phyloP scores from a whole-genome alignment of 768 basidiomycete species.

The Tulasnella sp. region DNA sequence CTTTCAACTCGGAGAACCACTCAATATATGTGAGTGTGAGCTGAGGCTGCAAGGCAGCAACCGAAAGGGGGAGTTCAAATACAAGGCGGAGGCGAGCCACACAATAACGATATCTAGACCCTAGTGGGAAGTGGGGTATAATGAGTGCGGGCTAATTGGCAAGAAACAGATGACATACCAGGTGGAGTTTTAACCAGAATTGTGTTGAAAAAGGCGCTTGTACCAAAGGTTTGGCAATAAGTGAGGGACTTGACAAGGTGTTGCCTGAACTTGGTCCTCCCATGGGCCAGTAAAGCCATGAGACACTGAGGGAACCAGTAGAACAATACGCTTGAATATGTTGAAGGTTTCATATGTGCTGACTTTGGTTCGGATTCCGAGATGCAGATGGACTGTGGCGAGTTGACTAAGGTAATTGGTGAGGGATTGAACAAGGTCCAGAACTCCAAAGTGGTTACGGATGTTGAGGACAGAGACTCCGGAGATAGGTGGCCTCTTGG shows the following conservation, averaged over 20 bases:
- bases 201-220: constrained; percentile 18
- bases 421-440: not conserved
- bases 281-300: not conserved
- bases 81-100: constrained; percentile 19
- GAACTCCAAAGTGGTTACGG: not conserved
- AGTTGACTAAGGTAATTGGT: not conserved
- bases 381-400: not conserved
- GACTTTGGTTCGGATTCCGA: not conserved
- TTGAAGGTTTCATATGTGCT: not conserved
- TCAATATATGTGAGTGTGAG: constrained; percentile 28
- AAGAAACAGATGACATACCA: not conserved
- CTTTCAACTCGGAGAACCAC: constrained; percentile 26
- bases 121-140: not conserved
- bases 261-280: not conserved
- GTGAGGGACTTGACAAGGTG: not conserved
- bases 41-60: constrained; percentile 8
- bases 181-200: constrained; percentile 6
- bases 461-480: not conserved
- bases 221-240: not conserved
- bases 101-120: not conserved
- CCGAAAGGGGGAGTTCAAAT: constrained; percentile 21
- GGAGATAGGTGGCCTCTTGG: not conserved
- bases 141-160: not conserved
- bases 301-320: not conserved
- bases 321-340: not conserved